Evolutionary conservation across 169 alveolate genomes (phyloP).

Genomic region (Theileria equi): DNA sequence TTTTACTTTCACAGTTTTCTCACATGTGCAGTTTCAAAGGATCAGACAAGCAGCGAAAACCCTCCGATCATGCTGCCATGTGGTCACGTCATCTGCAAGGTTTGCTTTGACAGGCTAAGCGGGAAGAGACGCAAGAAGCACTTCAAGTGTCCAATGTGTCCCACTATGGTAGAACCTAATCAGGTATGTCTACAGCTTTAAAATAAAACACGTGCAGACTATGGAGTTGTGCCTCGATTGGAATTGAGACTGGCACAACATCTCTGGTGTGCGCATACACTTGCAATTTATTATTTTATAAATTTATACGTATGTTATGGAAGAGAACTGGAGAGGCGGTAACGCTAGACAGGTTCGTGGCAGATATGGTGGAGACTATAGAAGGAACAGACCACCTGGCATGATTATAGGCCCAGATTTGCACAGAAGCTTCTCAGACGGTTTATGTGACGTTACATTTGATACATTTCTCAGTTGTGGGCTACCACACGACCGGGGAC

Average conservation of each 20-base stretch:
- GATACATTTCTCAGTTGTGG: slow-evolving; percentile 41
- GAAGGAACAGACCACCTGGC: background rate
- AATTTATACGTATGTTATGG: background rate
- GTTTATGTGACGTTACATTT: slow-evolving; percentile 13
- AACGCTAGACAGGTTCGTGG: background rate
- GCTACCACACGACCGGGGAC: slow-evolving; percentile 24
- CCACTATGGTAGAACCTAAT: slow-evolving; percentile 30
- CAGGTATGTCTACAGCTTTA: slow-evolving; percentile 21
- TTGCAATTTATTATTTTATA: background rate
- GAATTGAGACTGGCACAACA: slow-evolving; percentile 20
- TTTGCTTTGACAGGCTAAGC: slow-evolving; percentile 48
- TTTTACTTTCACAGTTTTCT: slow-evolving; percentile 69
- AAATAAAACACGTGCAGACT: background rate
- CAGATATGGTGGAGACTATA: slow-evolving; percentile 5
- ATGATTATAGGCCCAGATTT: background rate
- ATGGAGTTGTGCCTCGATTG: slow-evolving; percentile 52
- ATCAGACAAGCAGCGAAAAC: slow-evolving; percentile 60
- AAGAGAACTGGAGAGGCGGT: slow-evolving; percentile 1
- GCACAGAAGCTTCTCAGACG: slow-evolving; percentile 5
- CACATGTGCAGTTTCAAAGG: slow-evolving; percentile 70
- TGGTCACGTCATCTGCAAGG: slow-evolving; percentile 66
- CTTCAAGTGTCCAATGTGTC: slow-evolving; percentile 69
- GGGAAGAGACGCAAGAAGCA: slow-evolving; percentile 32
- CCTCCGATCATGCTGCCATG: slow-evolving; percentile 66
- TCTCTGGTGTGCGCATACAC: background rate